Conservation (phyloP, 164 flowering plant species). For the Sedum album region DNA sequence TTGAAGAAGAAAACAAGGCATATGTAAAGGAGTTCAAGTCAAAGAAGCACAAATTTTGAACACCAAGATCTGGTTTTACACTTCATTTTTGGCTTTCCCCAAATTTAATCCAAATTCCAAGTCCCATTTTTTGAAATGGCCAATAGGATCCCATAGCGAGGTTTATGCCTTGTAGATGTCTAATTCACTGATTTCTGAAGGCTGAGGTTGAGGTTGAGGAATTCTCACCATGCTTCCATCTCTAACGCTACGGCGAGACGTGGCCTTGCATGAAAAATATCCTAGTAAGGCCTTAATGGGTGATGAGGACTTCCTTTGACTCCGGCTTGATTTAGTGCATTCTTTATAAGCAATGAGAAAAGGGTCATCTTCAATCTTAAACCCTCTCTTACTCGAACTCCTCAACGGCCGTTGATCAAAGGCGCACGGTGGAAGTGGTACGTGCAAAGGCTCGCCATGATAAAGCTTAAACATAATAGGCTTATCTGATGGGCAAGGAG, state of each 20-base stretch:
- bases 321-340: constrained; percentile 26
- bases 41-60: background rate
- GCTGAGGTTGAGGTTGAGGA: constrained; percentile 22
- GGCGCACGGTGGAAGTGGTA: constrained; percentile 38
- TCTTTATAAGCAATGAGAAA: constrained; percentile 34
- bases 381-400: constrained; percentile 11
- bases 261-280: constrained; percentile 39
- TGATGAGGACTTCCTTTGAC: constrained; percentile 4
- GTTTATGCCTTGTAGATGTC: background rate
- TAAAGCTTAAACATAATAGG: constrained; percentile 3
- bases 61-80: background rate
- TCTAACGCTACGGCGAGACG: constrained; percentile 48
- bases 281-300: constrained; percentile 14
- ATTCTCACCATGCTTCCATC: constrained; percentile 36
- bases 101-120: background rate
- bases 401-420: constrained; percentile 24
- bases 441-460: constrained; percentile 14
- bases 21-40: background rate
- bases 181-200: background rate
- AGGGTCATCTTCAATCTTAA: constrained; percentile 26
- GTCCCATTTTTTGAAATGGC: background rate
- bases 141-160: background rate
- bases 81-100: background rate
- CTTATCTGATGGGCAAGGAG: constrained; percentile 24
- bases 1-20: background rate